Conservation (phyloP, 2,329 filamentous ascomycete genomes). For the Hymenoscyphus fraxineus region DNA sequence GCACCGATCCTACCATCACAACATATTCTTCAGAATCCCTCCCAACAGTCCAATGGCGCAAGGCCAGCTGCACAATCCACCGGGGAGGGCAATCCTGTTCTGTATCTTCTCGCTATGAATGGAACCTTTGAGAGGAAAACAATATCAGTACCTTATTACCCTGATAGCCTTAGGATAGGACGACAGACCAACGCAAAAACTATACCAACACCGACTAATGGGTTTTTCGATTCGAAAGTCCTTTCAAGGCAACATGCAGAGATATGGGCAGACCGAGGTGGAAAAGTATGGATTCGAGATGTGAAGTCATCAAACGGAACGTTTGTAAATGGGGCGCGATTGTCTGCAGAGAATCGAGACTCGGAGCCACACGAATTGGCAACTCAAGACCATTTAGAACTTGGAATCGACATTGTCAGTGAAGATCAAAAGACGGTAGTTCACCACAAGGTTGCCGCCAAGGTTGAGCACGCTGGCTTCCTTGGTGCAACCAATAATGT, state of each 20-base stretch:
- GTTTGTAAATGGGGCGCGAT: conserved; percentile 86
- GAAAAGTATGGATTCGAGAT: conserved; percentile 93
- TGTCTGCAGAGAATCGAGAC: conserved; percentile 92
- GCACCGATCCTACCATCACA: conserved; percentile 64
- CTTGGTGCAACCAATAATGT: conserved; percentile 71
- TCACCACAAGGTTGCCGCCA: conserved; percentile 95
- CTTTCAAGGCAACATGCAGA: conserved; percentile 94
- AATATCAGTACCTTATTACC: conserved; percentile 85
- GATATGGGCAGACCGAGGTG: conserved; percentile 80
- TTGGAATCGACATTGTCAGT: conserved; percentile 97
- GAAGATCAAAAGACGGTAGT: conserved; percentile 98
- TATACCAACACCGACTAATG: conserved; percentile 82
- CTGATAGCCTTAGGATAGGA: conserved; percentile 92
- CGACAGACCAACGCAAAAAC: conserved; percentile 97
- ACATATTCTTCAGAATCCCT: conserved; percentile 58
- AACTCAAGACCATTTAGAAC: conserved; percentile 85
- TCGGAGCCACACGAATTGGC: conserved; percentile 93
- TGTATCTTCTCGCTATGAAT: conserved; percentile 86
- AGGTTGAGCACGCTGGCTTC: conserved; percentile 91
- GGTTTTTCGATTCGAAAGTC: conserved; percentile 97
- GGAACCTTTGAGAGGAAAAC: conserved; percentile 97
- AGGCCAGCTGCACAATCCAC: conserved; percentile 36
- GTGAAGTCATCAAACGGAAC: conserved; percentile 98
- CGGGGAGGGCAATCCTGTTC: conserved; percentile 65
- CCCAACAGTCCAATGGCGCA: conserved; percentile 55